Percentiles rank a stretch among this genome's conserved stretches.
Conservation (phyloP, 495 filamentous ascomycete genomes). For the Trichoderma virens region DNA sequence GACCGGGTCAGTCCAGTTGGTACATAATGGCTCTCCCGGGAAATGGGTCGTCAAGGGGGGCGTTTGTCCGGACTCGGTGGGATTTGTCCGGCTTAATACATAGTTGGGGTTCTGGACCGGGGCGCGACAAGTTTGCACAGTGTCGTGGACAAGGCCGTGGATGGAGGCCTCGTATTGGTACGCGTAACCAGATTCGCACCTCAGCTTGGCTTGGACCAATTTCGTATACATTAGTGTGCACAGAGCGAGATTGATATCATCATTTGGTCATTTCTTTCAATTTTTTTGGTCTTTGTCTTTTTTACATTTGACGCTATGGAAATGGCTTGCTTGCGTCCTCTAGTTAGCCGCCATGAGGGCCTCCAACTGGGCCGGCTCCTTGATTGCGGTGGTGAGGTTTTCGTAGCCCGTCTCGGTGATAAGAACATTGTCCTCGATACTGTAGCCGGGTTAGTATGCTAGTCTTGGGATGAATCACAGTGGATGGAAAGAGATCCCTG, state of each 20-base stretch:
- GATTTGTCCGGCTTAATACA: background rate
- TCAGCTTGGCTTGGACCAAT: background rate
- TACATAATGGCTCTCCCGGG: background rate
- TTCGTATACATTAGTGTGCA: background rate
- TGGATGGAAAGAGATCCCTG: background rate
- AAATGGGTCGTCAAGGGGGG: background rate
- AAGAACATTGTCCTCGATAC: slow-evolving; percentile 63
- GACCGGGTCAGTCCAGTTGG: too few species aligned
- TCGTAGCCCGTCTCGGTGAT: slow-evolving; percentile 69
- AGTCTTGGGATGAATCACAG: background rate
- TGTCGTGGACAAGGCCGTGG: background rate
- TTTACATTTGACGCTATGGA: background rate
- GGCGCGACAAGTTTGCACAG: background rate
- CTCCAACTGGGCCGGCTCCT: slow-evolving; percentile 66
- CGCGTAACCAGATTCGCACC: background rate
- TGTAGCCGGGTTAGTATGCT: slow-evolving; percentile 16
- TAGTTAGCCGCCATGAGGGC: slow-evolving; percentile 4
- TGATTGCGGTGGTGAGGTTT: slow-evolving; percentile 72
- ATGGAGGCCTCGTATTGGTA: slow-evolving; percentile 1
- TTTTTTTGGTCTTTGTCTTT: background rate
- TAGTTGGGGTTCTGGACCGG: background rate
- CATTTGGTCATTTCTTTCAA: background rate
- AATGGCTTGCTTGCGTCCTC: background rate
- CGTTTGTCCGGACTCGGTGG: background rate
- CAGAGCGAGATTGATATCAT: slow-evolving; percentile 2